Evolutionary conservation across 2,329 filamentous ascomycete genomes (phyloP), one percentile per base, ranked within the genome.

Genomic region (Fusarium sambucinum): DNA sequence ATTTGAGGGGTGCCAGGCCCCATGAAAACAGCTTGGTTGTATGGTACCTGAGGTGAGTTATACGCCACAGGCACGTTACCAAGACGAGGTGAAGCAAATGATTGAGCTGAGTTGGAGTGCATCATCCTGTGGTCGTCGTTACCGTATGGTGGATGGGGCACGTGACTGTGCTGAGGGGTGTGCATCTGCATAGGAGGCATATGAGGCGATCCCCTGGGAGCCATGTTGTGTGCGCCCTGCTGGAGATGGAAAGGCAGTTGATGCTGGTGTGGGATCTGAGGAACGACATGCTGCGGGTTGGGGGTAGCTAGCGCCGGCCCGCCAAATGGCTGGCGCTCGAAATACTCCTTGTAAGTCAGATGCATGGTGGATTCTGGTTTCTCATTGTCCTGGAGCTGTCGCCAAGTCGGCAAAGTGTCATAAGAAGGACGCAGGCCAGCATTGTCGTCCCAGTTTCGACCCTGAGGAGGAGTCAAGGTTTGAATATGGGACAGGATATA

Each of bases 111-210:
- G 70, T 90, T 94, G 9, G 90, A 92, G 59, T 92, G 92, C 81
- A 96, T 92, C 92, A 97, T 97, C 52, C 94, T 89, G 75, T 94
- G 92, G 60, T 94, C 92, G 70, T 97, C 94, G 70, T 89, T 90
- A 73, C 90, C 92, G 70, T 90, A 92, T 5, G 87, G 86, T 17
- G 85, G 85, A 53, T 88, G 87, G 41, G 89, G 87, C 8, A 86
- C 87, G 68, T 91, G 91, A 6, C 81, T 83, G 73, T 94, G 92
- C 59, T 92, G 91, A 63, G 90, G 90, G 27, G 86, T 86, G 73
- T 93, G 91, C 79, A 93, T 89, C 74, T 91, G 91, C 77, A 94
- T 92, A 19, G 91, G 89, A 21, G 90, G 89, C 75, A 94, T 92
- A 62, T 94, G 90, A 40, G 93, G 88, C 25, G 90, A 90, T 74